Percentiles rank a stretch among this genome's conserved stretches.
Conservation (phyloP, 768 basidiomycete species). For the Lentinula boryana region DNA sequence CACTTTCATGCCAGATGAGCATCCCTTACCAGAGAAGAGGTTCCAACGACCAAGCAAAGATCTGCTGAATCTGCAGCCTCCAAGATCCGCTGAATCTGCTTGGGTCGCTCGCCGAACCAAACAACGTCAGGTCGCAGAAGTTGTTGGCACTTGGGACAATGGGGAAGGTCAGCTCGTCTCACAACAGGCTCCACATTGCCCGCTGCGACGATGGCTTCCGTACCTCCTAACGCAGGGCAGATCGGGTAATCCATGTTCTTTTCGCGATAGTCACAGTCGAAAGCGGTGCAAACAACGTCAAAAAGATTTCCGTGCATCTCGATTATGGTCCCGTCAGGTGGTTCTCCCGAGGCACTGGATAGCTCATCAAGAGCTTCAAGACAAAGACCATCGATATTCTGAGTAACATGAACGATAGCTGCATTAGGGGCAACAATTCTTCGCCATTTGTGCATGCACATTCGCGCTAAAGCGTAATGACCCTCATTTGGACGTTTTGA, state of each 20-base stretch:
- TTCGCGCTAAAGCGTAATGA: slow-evolving; percentile 16
- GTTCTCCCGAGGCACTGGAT: neutral
- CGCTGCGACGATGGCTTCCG: slow-evolving; percentile 9
- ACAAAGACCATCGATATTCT: slow-evolving; percentile 17
- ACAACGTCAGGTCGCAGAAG: slow-evolving; percentile 23
- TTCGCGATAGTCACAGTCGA: slow-evolving; percentile 12
- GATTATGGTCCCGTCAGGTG: slow-evolving; percentile 5
- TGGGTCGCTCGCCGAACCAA: slow-evolving; percentile 25
- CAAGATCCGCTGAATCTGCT: slow-evolving; percentile 17
- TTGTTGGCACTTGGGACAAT: slow-evolving; percentile 16
- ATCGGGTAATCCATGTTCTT: slow-evolving; percentile 14
- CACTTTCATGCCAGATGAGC: neutral
- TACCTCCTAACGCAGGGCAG: slow-evolving; percentile 15
- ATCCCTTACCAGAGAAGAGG: slow-evolving; percentile 14
- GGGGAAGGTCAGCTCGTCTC: slow-evolving; percentile 14
- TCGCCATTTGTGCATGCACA: slow-evolving; percentile 5
- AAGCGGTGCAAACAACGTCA: slow-evolving; percentile 16
- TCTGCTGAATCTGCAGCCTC: slow-evolving; percentile 16
- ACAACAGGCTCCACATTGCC: slow-evolving; percentile 10
- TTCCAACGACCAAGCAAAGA: slow-evolving; percentile 23
- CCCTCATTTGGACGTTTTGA: slow-evolving; percentile 20
- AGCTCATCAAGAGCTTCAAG: slow-evolving; percentile 6
- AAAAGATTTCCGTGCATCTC: slow-evolving; percentile 26
- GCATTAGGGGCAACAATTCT: slow-evolving; percentile 9
- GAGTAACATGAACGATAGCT: slow-evolving; percentile 13